Conservation (phyloP, 768 basidiomycete genomes). For the Kwoniella botswanensis region DNA sequence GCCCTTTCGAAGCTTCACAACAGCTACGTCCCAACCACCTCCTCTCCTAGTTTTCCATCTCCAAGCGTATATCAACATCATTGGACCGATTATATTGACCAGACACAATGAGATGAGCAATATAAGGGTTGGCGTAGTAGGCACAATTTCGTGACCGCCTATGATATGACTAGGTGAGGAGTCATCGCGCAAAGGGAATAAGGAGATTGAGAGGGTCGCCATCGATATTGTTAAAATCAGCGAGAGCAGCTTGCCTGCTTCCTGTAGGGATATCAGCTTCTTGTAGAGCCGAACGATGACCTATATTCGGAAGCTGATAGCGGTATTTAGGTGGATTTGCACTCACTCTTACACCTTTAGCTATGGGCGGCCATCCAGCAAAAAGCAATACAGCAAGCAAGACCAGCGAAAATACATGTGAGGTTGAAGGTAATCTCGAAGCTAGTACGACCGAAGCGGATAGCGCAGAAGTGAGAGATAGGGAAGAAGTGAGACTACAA, state of each 20-base stretch:
- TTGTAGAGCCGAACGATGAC: too few species aligned
- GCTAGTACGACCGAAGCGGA: constrained; percentile 92
- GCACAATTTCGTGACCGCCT: neutral
- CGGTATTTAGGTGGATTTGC: too few species aligned
- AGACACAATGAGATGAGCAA: constrained; percentile 25
- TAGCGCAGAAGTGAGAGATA: constrained; percentile 70
- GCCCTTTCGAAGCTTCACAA: constrained; percentile 38
- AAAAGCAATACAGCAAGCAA: constrained; percentile 46
- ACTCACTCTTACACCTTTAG: constrained; percentile 49
- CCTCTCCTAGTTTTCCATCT: constrained; percentile 50
- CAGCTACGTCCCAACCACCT: constrained; percentile 51
- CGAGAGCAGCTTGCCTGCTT: constrained; percentile 44
- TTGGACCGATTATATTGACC: constrained; percentile 42
- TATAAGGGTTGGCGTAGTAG: constrained; percentile 27
- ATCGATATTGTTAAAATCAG: constrained; percentile 40
- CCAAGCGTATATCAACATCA: constrained; percentile 48
- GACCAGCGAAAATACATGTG: constrained; percentile 81
- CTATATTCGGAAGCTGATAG: too few species aligned
- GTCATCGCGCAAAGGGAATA: constrained; percentile 27
- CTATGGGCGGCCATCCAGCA: constrained; percentile 50
- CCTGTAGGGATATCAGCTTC: constrained; percentile 23
- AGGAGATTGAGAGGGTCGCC: constrained; percentile 35
- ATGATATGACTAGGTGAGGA: neutral
- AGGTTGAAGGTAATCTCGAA: constrained; percentile 79
- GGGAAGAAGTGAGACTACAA: constrained; percentile 54